Conservation (phyloP, 805 yeast genomes). For the Sugiyamaella qingdaonensis region DNA sequence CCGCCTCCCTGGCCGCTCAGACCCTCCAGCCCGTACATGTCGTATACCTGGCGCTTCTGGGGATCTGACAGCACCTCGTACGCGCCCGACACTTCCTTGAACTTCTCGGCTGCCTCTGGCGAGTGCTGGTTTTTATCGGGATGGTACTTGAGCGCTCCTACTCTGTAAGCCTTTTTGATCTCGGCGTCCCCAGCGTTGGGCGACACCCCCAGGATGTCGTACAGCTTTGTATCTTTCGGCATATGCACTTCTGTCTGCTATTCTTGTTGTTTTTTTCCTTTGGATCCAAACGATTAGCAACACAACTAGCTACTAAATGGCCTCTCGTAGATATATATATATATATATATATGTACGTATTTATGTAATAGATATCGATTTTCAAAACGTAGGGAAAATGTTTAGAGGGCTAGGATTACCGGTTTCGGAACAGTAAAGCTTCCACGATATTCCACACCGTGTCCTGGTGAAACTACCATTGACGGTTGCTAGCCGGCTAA, state of each 20-base stretch:
- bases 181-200: conserved; percentile 51
- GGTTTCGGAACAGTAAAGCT: background rate
- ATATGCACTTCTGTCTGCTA: conserved; percentile 32
- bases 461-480: no score
- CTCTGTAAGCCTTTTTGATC: conserved; percentile 75
- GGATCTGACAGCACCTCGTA: conserved; percentile 84
- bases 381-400: background rate
- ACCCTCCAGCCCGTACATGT: conserved; percentile 91
- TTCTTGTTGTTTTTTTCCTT: background rate
- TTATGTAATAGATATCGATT: background rate
- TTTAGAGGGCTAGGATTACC: background rate
- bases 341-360: background rate
- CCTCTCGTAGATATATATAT: background rate
- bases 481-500: no score
- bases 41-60: conserved; percentile 85
- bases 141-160: conserved; percentile 69
- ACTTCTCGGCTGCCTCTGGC: conserved; percentile 88
- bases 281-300: background rate
- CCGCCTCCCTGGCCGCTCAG: conserved; percentile 67
- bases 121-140: conserved; percentile 74
- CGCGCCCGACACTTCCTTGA: conserved; percentile 86
- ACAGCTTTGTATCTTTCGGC: conserved; percentile 67
- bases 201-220: conserved; percentile 57
- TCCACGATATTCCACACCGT: background rate
- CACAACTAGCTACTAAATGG: background rate